Base-by-base conservation (phyloP, 2,329 filamentous ascomycete species). In the Macroventuria anomochaeta region DNA sequence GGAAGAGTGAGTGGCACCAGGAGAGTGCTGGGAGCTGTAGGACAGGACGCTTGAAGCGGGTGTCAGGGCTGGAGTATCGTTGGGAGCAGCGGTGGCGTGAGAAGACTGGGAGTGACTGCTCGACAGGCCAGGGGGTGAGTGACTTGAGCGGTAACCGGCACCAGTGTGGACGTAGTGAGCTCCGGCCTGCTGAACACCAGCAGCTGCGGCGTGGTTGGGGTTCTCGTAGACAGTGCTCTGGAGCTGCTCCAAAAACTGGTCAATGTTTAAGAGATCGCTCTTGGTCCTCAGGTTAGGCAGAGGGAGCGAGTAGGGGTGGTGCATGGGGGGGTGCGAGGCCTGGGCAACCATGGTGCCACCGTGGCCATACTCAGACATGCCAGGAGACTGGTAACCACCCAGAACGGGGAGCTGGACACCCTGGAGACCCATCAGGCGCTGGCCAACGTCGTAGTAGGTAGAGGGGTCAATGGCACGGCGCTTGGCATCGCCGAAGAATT, bases 211-310 rank as follows among this genome's bases (percentile, higher is more conserved):
- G 43, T 92, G 88, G 65, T 87, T 90, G 49, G 92, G 88, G 74
- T 88, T 96, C 78, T 97, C 95, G 72, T 97, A 97, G 41, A 97
- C 91, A 38, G 93, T 97, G 61, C 89, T 88, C 77, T 97, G 93
- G 82, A 97, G 93, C 77, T 97, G 91, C 77, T 96, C 92, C 49
- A 99, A 85, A 74, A 97, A 90, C 70, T 92, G 89, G 74, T 97
- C 95, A 69, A 97, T 93, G 73, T 96, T 92, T 73, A 96, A 81
- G 36, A 99, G 82, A 73, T 99, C 95, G 73, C 87, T 92, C 83
- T 97, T 96, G 41, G 93, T 97, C 70, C 93, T 88, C 50, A 96
- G 83, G 67, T 92, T 96, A 80, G 96, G 91, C 8, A 92, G 87
- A 47, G 95, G 91, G 54, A 97, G 82, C 58, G 91, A 91, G 78